Conservation (phyloP, 176 grass and related monocot genomes). For the Ensete glaucum region DNA sequence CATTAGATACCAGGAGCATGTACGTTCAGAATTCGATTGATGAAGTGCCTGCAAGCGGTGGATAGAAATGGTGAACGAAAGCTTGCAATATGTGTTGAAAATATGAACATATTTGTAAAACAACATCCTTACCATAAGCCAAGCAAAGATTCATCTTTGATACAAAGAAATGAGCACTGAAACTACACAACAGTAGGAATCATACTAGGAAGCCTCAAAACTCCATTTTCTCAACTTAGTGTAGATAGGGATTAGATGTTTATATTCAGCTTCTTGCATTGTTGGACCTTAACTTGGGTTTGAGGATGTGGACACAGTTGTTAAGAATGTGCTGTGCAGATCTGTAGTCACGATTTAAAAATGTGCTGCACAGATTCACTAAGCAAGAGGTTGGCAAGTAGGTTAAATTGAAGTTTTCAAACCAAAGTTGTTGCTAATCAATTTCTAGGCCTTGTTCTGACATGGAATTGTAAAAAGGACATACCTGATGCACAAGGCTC, state of each 20-base stretch:
- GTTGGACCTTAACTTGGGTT: not conserved
- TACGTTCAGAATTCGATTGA: slow-evolving; percentile 77
- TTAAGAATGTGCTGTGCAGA: not conserved
- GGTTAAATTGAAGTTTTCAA: too few relatives aligned
- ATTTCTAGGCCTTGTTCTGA: too few relatives aligned
- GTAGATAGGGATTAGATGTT: not conserved
- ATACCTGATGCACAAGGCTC: too few relatives aligned
- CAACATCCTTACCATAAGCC: not conserved
- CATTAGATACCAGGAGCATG: slow-evolving; percentile 66
- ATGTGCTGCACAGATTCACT: too few relatives aligned
- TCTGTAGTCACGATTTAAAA: not conserved
- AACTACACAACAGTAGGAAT: too few relatives aligned
- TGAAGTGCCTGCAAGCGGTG: slow-evolving; percentile 59
- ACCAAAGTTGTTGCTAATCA: too few relatives aligned
- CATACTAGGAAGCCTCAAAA: not conserved
- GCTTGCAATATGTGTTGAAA: not conserved
- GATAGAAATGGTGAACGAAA: not conserved
- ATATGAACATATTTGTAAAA: not conserved
- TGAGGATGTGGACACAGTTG: not conserved
- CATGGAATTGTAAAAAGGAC: too few relatives aligned
- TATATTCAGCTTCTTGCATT: not conserved
- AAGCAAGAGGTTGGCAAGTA: too few relatives aligned
- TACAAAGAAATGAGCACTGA: not conserved
- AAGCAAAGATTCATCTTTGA: not conserved
- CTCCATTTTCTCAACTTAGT: not conserved